These are phyloP conservation scores for Coniochaeta hoffmannii DNA, from an alignment of 2,329 filamentous ascomycete genomes.

Conservation along the genomic window DNA sequence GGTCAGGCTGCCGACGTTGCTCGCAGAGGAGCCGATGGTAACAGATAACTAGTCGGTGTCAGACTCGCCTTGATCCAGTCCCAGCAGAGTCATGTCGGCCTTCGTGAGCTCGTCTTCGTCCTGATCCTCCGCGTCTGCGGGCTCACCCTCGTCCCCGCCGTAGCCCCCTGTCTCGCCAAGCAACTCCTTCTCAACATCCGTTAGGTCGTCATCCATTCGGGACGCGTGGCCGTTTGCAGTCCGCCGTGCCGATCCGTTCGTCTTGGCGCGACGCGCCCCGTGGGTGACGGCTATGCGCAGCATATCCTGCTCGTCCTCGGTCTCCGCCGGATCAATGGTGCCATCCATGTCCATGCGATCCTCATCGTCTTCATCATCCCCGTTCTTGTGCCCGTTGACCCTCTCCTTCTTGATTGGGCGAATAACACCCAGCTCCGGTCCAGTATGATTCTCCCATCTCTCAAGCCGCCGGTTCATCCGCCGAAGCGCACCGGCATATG, in stretches of 20 bases:
- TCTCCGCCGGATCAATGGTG: conserved; percentile 19
- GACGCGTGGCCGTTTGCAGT: conserved; percentile 25
- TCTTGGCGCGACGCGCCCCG: conserved; percentile 19
- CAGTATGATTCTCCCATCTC: conserved; percentile 55
- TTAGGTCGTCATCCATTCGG: conserved; percentile 43
- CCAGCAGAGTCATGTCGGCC: conserved; percentile 25
- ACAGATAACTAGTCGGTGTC: conserved; percentile 20
- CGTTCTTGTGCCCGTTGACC: conserved; percentile 14
- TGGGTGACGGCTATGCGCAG: conserved; percentile 12
- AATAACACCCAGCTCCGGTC: conserved; percentile 36
- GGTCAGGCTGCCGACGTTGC: not conserved
- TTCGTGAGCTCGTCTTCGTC: conserved; percentile 42
- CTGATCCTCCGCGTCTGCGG: conserved; percentile 26
- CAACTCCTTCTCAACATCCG: conserved; percentile 47
- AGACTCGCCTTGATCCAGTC: conserved; percentile 22
- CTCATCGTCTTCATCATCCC: conserved; percentile 20
- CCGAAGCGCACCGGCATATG: conserved; percentile 59
- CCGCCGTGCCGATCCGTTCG: conserved; percentile 20
- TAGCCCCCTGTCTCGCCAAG: conserved; percentile 30
- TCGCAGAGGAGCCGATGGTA: not conserved
- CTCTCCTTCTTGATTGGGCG: conserved; percentile 34
- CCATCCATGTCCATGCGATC: conserved; percentile 23
- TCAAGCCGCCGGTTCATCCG: conserved; percentile 57
- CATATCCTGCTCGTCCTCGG: conserved; percentile 17
- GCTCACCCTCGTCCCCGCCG: conserved; percentile 31